A percentile compares a stretch with the other conserved stretches of the same genome.
Conservation (phyloP, 2,329 filamentous ascomycete species). For the Fusarium tuaranense region DNA sequence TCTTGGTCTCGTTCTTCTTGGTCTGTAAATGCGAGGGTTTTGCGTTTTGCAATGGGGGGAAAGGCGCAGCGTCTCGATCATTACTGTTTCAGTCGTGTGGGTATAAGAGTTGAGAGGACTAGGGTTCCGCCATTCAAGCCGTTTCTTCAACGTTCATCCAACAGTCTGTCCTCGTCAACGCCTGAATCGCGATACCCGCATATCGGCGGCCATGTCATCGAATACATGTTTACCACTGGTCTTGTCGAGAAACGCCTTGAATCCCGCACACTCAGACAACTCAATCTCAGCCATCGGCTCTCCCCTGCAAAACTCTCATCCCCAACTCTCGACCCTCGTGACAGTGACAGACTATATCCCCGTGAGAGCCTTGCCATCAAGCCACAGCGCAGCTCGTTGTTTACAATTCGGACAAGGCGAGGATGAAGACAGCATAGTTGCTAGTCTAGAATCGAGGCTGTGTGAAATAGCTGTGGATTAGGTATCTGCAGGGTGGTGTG, state of each 20-base stretch:
- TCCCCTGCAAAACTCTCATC: background rate
- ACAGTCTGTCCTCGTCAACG: background rate
- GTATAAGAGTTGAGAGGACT: background rate
- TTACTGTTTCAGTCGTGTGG: background rate
- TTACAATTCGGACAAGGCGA: background rate
- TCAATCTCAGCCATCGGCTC: background rate
- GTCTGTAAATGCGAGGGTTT: slow-evolving; percentile 4
- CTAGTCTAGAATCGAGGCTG: background rate
- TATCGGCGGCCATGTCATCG: background rate
- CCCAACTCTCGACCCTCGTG: background rate
- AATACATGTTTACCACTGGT: background rate
- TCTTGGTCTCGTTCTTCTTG: slow-evolving; percentile 45
- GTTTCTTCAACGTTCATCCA: background rate
- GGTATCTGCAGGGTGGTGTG: background rate
- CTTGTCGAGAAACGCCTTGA: background rate
- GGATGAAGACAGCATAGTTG: background rate
- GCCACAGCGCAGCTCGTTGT: background rate
- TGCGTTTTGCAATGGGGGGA: too few species aligned
- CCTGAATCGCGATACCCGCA: background rate
- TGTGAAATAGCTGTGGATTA: background rate
- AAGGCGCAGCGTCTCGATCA: background rate
- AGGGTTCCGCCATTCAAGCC: background rate
- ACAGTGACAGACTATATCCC: background rate
- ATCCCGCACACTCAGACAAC: background rate
- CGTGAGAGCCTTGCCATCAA: background rate